A percentile compares a stretch with the other conserved stretches of the same genome.
Evolutionary conservation across 2,329 filamentous ascomycete genomes (phyloP).

Genomic region (Ceratocystis ficicola): DNA sequence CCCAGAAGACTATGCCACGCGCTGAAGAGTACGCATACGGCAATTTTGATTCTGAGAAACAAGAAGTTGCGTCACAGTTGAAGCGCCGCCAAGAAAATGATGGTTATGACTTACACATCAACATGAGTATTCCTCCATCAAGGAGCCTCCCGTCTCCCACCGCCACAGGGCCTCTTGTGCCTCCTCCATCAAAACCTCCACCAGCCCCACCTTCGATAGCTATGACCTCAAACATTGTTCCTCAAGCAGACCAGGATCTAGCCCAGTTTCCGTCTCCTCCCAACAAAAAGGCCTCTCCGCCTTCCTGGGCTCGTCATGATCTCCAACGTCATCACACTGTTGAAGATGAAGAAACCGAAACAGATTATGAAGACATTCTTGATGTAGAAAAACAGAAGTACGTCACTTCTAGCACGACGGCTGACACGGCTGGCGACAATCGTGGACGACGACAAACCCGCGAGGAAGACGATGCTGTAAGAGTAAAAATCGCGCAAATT

Average conservation of each 20-base stretch:
- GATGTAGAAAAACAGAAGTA: conserved; percentile 45
- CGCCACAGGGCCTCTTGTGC: conserved; percentile 39
- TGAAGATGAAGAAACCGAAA: conserved; percentile 58
- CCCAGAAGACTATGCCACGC: conserved; percentile 48
- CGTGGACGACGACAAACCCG: conserved; percentile 72
- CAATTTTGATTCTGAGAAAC: conserved; percentile 43
- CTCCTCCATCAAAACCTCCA: conserved; percentile 42
- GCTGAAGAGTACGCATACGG: conserved; percentile 47
- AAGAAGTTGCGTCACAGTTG: conserved; percentile 37
- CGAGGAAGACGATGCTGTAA: conserved; percentile 72
- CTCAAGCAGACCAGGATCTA: conserved; percentile 35
- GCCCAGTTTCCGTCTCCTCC: conserved; percentile 47
- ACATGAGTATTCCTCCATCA: conserved; percentile 43
- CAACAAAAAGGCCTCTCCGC: conserved; percentile 47
- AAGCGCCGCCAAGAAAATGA: conserved; percentile 37
- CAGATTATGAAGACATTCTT: conserved; percentile 70
- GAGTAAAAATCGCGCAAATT: conserved; percentile 56
- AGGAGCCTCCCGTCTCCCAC: conserved; percentile 33
- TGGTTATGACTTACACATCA: conserved; percentile 39
- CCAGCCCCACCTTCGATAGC: conserved; percentile 32
- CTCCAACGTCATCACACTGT: conserved; percentile 15
- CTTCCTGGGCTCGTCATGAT: not conserved
- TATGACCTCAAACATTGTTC: conserved; percentile 33
- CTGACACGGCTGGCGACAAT: conserved; percentile 35
- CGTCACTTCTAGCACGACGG: too few species aligned